Percentiles rank a stretch among this genome's conserved stretches.
Evolutionary conservation across 2,329 filamentous ascomycete genomes (phyloP).

Genomic region (Amesomyces nigricolor): DNA sequence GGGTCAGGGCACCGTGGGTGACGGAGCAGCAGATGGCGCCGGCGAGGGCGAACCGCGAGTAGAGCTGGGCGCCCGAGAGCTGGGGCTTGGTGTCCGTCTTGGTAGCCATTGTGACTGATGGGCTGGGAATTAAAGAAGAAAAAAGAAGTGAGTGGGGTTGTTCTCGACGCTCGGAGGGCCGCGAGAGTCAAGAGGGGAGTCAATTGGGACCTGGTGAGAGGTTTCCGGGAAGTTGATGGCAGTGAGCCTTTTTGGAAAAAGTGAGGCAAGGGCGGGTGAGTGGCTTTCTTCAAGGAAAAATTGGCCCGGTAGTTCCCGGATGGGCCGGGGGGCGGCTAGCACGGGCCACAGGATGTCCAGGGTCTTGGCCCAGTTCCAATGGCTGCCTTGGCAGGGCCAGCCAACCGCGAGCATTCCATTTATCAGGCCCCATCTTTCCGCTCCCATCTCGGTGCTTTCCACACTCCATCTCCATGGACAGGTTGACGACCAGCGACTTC

Average conservation of each 20-base stretch:
- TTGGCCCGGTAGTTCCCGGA: constrained; percentile 27
- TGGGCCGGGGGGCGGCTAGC: constrained; percentile 13
- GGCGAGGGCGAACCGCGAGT: constrained; percentile 94
- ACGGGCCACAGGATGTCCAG: constrained; percentile 16
- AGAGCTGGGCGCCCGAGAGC: constrained; percentile 59
- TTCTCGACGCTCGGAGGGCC: constrained; percentile 19
- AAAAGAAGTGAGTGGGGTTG: constrained; percentile 30
- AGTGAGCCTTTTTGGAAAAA: constrained; percentile 28
- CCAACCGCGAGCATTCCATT: constrained; percentile 3
- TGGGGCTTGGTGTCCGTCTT: constrained; percentile 42
- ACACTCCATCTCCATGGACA: too few species aligned
- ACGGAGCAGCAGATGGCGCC: constrained; percentile 97
- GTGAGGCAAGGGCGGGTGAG: constrained; percentile 14
- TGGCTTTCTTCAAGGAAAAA: constrained; percentile 19
- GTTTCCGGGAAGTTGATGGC: constrained; percentile 18
- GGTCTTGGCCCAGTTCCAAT: background rate
- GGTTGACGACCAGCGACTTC: too few species aligned
- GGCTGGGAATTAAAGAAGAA: constrained; percentile 24
- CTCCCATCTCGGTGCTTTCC: too few species aligned
- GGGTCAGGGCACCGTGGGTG: constrained; percentile 94
- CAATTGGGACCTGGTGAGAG: constrained; percentile 21
- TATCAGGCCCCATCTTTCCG: background rate
- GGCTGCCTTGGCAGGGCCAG: background rate
- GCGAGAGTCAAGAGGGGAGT: constrained; percentile 20
- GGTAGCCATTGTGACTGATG: constrained; percentile 40